A percentile compares a stretch with the other conserved stretches of the same genome.
phyloP scores from a whole-genome alignment of 148 eudicot species.

The Vaccinium myrtillus region DNA sequence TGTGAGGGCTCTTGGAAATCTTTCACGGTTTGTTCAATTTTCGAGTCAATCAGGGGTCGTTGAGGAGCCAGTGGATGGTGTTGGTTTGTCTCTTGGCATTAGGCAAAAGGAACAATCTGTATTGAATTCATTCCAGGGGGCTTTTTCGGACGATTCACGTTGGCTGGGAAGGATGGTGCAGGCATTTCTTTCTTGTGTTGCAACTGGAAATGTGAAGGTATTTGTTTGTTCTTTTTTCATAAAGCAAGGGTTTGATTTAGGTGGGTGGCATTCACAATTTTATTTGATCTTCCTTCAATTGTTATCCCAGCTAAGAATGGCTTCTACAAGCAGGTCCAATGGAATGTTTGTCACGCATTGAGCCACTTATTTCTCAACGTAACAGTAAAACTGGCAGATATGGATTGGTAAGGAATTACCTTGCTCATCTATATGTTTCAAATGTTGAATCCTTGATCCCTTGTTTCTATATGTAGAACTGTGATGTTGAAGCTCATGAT shows the following conservation, averaged over 20 bases:
- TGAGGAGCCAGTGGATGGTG: constrained; percentile 24
- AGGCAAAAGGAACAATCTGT: constrained; percentile 5
- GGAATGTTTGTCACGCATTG: constrained; percentile 97
- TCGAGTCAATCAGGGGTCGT: constrained; percentile 19
- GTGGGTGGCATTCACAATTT: not conserved
- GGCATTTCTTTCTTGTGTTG: constrained; percentile 86
- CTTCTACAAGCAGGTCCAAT: constrained; percentile 70
- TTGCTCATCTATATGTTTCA: not conserved
- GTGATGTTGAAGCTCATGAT: not conserved
- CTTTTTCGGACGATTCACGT: constrained; percentile 28
- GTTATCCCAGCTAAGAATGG: constrained; percentile 3
- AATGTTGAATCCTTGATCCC: not conserved
- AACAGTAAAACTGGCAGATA: constrained; percentile 56
- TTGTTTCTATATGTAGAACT: not conserved
- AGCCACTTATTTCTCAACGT: constrained; percentile 84
- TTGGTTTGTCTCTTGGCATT: constrained; percentile 17
- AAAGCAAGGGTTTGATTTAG: not conserved
- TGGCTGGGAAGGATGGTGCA: constrained; percentile 79
- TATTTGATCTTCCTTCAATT: not conserved
- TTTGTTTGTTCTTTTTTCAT: constrained; percentile 1
- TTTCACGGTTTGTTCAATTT: constrained; percentile 70
- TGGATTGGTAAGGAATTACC: constrained; percentile 61
- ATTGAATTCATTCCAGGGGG: constrained; percentile 20
- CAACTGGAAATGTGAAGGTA: constrained; percentile 98
- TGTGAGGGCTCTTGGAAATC: constrained; percentile 92